Conservation (phyloP, 208 protist genomes). For the Trypanosomatidae sp. region DNA sequence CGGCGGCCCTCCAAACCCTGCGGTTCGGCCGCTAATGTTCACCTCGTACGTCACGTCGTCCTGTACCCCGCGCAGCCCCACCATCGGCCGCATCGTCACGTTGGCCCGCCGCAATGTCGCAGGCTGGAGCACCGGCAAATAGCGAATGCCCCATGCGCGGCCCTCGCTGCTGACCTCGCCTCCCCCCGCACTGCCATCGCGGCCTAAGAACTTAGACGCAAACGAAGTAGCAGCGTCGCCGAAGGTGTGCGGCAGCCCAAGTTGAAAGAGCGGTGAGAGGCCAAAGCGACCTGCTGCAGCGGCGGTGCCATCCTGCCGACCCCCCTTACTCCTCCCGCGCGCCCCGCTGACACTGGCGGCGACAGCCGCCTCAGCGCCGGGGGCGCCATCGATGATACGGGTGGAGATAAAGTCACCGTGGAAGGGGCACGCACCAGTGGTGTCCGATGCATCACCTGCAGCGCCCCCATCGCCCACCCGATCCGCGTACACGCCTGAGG, state of each 20-base stretch:
- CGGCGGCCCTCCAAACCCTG: neutral
- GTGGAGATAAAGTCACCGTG: conserved; percentile 39
- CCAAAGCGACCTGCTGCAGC: conserved; percentile 1
- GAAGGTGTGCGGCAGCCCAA: conserved; percentile 25
- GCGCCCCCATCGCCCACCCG: neutral
- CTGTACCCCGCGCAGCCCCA: conserved; percentile 49
- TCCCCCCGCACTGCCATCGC: conserved; percentile 2
- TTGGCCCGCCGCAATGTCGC: conserved; percentile 39
- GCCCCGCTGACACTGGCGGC: neutral
- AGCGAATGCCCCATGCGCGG: conserved; percentile 27
- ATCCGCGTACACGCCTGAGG: neutral
- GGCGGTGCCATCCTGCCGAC: neutral
- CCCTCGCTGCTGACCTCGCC: conserved; percentile 2
- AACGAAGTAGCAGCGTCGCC: neutral
- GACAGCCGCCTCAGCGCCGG: conserved; percentile 13
- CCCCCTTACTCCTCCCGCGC: neutral
- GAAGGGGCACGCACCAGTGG: conserved; percentile 17
- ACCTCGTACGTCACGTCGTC: conserved; percentile 77
- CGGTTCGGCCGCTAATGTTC: conserved; percentile 45
- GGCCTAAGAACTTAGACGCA: neutral
- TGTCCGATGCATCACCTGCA: neutral
- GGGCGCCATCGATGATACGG: conserved; percentile 32
- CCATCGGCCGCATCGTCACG: conserved; percentile 66
- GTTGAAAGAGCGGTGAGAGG: conserved; percentile 27
- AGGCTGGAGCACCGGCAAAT: conserved; percentile 60